These are phyloP conservation scores for Blastocystis sp. DNA, from an alignment of 352 stramenopile species.

Conservation along the genomic window DNA sequence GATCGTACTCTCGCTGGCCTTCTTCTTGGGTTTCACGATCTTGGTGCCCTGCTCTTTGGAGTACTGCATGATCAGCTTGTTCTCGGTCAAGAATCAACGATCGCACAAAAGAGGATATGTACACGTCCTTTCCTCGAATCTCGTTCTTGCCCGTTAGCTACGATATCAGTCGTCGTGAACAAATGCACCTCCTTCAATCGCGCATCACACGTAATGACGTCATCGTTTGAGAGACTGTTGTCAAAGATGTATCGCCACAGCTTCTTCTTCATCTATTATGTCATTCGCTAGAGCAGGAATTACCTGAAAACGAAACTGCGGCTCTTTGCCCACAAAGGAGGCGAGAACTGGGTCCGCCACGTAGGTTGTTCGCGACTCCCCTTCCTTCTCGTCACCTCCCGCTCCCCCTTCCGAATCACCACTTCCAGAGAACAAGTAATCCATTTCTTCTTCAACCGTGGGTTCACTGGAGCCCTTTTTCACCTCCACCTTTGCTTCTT, in stretches of 20 bases:
- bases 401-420: neutral
- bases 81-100: neutral
- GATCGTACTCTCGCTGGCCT: neutral
- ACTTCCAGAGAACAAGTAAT: neutral
- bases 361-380: neutral
- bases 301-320: neutral
- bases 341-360: neutral
- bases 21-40: neutral
- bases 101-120: neutral
- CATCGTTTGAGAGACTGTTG: neutral
- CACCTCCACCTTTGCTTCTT: neutral
- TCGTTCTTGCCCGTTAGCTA: neutral
- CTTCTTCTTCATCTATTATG: neutral
- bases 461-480: neutral
- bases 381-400: neutral
- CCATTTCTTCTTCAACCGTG: neutral
- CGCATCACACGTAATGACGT: neutral
- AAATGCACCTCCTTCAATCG: neutral
- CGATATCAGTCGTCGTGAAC: neutral
- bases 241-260: neutral
- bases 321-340: neutral
- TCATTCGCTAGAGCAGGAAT: neutral
- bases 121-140: neutral
- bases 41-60: neutral
- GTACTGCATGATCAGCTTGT: neutral